phyloP scores from a whole-genome alignment of 768 basidiomycete species.

The Roridomyces roridus region DNA sequence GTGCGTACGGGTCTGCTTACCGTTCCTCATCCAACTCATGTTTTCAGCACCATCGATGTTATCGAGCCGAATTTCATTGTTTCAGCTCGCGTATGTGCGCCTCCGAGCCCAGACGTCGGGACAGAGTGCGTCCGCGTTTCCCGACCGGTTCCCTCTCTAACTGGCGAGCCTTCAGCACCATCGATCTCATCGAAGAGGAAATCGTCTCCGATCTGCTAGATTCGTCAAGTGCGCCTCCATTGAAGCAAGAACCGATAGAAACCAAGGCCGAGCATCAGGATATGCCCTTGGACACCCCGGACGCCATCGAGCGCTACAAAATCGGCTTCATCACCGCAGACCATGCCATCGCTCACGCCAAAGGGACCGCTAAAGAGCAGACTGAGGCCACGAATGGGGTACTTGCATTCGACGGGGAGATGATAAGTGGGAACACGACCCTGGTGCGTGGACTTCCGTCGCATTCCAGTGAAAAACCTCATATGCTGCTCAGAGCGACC shows the following conservation, averaged over 20 bases:
- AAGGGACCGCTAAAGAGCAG: slow-evolving; percentile 13
- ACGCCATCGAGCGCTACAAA: slow-evolving; percentile 15
- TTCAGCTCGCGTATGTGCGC: too few species aligned
- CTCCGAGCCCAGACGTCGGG: too few species aligned
- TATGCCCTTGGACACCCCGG: too few species aligned
- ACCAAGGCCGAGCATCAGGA: not conserved
- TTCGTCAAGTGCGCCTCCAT: too few species aligned
- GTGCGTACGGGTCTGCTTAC: slow-evolving; percentile 13
- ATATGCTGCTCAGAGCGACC: slow-evolving; percentile 17
- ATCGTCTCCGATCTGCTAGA: slow-evolving; percentile 20
- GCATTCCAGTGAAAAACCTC: not conserved
- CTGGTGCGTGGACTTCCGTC: slow-evolving; percentile 18
- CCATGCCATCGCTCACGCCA: slow-evolving; percentile 24
- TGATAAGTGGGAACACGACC: slow-evolving; percentile 28
- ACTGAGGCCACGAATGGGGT: slow-evolving; percentile 26
- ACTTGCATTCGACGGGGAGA: slow-evolving; percentile 28
- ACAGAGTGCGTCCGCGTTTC: too few species aligned
- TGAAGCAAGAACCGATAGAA: too few species aligned
- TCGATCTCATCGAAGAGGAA: slow-evolving; percentile 22
- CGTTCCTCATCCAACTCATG: too few species aligned
- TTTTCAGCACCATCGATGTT: too few species aligned
- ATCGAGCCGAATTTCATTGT: too few species aligned
- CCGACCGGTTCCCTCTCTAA: not conserved
- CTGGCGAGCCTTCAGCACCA: not conserved
- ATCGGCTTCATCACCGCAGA: slow-evolving; percentile 30